Evolutionary conservation across 2,329 filamentous ascomycete genomes (phyloP), one percentile per base, ranked within the genome.

Genomic region (Aspergillus pseudoviridinutans): DNA sequence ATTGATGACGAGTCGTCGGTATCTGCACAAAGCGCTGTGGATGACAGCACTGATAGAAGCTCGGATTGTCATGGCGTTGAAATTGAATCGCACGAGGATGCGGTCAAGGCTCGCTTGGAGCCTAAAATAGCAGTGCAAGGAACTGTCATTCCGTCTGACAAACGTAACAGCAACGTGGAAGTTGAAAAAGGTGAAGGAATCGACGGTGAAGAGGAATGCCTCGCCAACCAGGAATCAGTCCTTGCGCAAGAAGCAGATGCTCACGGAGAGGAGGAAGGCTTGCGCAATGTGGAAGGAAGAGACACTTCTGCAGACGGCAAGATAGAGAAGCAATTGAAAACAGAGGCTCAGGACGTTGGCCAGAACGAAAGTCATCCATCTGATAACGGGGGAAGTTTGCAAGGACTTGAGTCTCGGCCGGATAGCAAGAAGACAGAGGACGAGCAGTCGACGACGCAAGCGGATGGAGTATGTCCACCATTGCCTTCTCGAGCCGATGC

Each of bases 11-110:
- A 58, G 49, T 51, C 53, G 25, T 60, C 62, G 20, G 68, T 68
- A 2, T 73, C 71, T 5, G 59, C 66, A 7, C 51, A 63, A 50
- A 69, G 65, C 22, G 55, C 68, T 46, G 50, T 61, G 22, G 69
- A 74, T 51, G 67, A 70, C 38, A 55, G 61, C 20, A 60, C 57
- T 38, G 63, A 61, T 9, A 42, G 61, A 25, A 58, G 55, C 20
- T 65, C 65, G 9, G 60, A 63, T 8, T 58, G 59, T 12, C 56
- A 61, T 4, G 67, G 59, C 42, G 44, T 65, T 42, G 50, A 56
- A 9, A 38, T 7, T 3, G 32, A 38, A 8, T 38, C 32, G 2
- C 32, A 14, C 32, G 32, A 7, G 14, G 32, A 32, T 14, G 12
- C 14, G 32, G 32, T 38, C 32, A 17, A 38, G 32, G 14, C 32